phyloP scores from a whole-genome alignment of 2,329 filamentous ascomycete species.

The Aspergillus sp. region DNA sequence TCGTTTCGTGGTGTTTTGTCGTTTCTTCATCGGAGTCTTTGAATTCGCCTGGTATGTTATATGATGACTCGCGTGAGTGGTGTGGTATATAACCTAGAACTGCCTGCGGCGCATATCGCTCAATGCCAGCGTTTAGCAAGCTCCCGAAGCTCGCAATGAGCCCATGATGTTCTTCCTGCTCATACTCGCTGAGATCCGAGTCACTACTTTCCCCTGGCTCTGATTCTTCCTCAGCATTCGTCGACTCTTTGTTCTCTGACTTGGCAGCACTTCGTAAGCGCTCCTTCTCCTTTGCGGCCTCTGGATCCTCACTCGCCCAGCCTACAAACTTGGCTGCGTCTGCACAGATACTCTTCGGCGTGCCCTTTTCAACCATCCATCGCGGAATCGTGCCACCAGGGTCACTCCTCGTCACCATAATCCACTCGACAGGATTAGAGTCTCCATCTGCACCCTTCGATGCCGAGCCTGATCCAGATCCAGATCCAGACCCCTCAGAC shows the following conservation, averaged over 20 bases:
- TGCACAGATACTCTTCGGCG: slow-evolving; percentile 73
- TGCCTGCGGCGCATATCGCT: slow-evolving; percentile 52
- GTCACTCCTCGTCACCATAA: slow-evolving; percentile 88
- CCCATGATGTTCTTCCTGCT: slow-evolving; percentile 29
- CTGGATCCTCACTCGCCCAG: slow-evolving; percentile 64
- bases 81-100: slow-evolving; percentile 50
- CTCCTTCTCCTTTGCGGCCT: slow-evolving; percentile 26
- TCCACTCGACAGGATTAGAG: slow-evolving; percentile 75
- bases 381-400: slow-evolving; percentile 84
- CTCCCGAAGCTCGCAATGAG: slow-evolving; percentile 38
- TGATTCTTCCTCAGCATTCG: slow-evolving; percentile 8
- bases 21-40: neutral
- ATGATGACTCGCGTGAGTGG: slow-evolving; percentile 19
- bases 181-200: slow-evolving; percentile 19
- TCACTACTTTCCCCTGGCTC: slow-evolving; percentile 16
- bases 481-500: neutral
- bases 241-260: slow-evolving; percentile 3
- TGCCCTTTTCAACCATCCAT: slow-evolving; percentile 89
- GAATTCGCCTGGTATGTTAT: neutral
- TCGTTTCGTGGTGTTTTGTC: neutral
- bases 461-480: neutral
- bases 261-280: slow-evolving; percentile 1
- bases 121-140: slow-evolving; percentile 44
- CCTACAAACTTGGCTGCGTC: slow-evolving; percentile 81
- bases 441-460: slow-evolving; percentile 8